Conservation (phyloP, 1,284 basidiomycete genomes). For the Flammula alnicola region DNA sequence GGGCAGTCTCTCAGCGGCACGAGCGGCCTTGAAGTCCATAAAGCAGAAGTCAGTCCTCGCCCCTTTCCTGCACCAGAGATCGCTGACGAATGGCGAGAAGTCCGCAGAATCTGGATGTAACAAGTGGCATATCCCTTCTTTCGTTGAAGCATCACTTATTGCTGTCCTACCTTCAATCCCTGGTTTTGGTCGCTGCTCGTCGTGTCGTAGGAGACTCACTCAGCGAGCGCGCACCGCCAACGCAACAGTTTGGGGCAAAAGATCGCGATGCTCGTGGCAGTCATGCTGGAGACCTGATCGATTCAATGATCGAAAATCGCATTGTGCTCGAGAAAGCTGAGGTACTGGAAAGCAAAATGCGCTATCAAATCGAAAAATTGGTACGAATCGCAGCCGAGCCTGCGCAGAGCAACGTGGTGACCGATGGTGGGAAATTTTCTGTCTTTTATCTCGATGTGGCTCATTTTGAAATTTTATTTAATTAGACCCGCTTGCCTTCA, state of each 20-base stretch:
- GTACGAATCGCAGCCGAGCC: slow-evolving; percentile 73
- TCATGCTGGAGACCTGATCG: slow-evolving; percentile 68
- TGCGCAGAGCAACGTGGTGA: slow-evolving; percentile 53
- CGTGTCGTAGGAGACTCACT: slow-evolving; percentile 69
- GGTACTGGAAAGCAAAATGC: slow-evolving; percentile 84
- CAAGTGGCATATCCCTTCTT: slow-evolving; percentile 88
- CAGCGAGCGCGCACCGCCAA: slow-evolving; percentile 50
- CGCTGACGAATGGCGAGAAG: slow-evolving; percentile 15
- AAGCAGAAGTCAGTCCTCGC: slow-evolving; percentile 53
- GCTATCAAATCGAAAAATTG: slow-evolving; percentile 96
- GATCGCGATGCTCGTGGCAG: slow-evolving; percentile 60
- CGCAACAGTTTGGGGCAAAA: slow-evolving; percentile 53
- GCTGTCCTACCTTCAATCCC: slow-evolving; percentile 87
- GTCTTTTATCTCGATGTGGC: background rate
- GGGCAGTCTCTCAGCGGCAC: slow-evolving; percentile 62
- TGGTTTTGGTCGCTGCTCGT: slow-evolving; percentile 77
- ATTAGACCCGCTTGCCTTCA: slow-evolving; percentile 87
- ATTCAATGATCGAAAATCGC: slow-evolving; percentile 74
- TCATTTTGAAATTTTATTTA: background rate
- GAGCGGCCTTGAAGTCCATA: slow-evolving; percentile 57
- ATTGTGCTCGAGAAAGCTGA: slow-evolving; percentile 82
- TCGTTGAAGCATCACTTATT: slow-evolving; percentile 88
- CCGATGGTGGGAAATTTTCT: slow-evolving; percentile 60
- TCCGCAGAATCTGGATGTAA: slow-evolving; percentile 59
- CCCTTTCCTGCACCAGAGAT: background rate